Conservation (phyloP, 2,329 filamentous ascomycete genomes). For the Exophiala alcalophila region DNA sequence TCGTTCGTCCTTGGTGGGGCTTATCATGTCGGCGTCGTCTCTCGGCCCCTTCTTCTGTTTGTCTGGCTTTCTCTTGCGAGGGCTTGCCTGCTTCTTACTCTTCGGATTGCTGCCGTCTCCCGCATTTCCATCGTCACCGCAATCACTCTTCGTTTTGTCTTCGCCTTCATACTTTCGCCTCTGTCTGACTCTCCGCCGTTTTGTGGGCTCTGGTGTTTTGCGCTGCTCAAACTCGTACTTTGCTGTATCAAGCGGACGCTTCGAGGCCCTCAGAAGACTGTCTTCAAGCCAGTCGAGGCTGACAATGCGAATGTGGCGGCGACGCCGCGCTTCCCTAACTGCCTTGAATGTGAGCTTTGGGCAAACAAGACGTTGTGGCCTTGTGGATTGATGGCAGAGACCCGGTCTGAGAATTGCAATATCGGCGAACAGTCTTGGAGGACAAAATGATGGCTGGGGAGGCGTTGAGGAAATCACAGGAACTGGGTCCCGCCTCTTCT, state of each 20-base stretch:
- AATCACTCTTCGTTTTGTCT: background rate
- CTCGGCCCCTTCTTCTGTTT: background rate
- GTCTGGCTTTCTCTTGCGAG: too few relatives aligned
- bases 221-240: conserved; percentile 32
- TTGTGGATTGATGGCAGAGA: too few relatives aligned
- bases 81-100: background rate
- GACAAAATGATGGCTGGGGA: too few relatives aligned
- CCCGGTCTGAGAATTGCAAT: too few relatives aligned
- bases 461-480: too few relatives aligned
- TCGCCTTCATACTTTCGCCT: background rate
- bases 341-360: too few relatives aligned
- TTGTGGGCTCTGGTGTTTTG: too few relatives aligned
- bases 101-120: too few relatives aligned
- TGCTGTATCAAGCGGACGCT: conserved; percentile 36
- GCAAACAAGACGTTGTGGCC: too few relatives aligned
- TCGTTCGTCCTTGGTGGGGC: conserved; percentile 8
- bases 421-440: too few relatives aligned
- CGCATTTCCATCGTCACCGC: background rate
- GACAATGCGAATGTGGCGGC: conserved; percentile 44
- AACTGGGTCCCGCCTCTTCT: too few relatives aligned
- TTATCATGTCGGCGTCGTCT: background rate
- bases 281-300: conserved; percentile 49
- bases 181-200: too few relatives aligned
- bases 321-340: conserved; percentile 43
- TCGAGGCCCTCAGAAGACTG: conserved; percentile 37